Conservation (phyloP, 805 yeast genomes). For the Crinitomyces ghanaensis region DNA sequence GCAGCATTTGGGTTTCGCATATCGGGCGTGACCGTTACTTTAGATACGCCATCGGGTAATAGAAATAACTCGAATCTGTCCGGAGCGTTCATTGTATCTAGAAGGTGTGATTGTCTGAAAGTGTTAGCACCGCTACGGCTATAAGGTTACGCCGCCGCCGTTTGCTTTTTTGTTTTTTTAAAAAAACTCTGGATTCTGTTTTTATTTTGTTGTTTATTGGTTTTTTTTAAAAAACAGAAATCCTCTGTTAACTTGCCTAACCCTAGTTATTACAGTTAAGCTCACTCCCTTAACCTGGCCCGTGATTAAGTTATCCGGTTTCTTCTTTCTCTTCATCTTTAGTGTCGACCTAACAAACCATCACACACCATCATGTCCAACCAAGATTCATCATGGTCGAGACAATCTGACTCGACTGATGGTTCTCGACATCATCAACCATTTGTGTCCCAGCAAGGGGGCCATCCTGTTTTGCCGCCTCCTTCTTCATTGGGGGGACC, state of each 20-base stretch:
- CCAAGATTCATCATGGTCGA: conserved; percentile 8
- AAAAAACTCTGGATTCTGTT: background rate
- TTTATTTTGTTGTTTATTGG: background rate
- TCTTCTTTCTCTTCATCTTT: too few relatives aligned
- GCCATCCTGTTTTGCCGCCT: conserved; percentile 27
- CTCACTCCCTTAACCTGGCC: too few relatives aligned
- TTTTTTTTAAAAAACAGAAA: background rate
- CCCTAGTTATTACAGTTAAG: too few relatives aligned
- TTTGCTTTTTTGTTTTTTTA: background rate
- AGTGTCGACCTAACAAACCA: too few relatives aligned
- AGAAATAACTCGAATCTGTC: conserved; percentile 95
- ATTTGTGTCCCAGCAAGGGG: conserved; percentile 20
- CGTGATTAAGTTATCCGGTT: too few relatives aligned
- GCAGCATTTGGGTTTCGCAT: conserved; percentile 93
- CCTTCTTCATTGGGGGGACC: conserved; percentile 21
- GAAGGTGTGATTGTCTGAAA: background rate
- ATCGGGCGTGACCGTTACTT: conserved; percentile 83
- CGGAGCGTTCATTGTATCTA: conserved; percentile 79
- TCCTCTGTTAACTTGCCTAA: too few relatives aligned
- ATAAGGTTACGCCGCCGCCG: background rate
- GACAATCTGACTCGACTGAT: conserved; percentile 3
- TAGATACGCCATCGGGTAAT: conserved; percentile 94
- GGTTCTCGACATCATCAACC: conserved; percentile 19
- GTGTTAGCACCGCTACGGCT: background rate
- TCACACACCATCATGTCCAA: conserved; percentile 8